Percentiles rank a stretch among this genome's conserved stretches.
phyloP scores from a whole-genome alignment of 2,329 filamentous ascomycete species.

The Nemania serpens region DNA sequence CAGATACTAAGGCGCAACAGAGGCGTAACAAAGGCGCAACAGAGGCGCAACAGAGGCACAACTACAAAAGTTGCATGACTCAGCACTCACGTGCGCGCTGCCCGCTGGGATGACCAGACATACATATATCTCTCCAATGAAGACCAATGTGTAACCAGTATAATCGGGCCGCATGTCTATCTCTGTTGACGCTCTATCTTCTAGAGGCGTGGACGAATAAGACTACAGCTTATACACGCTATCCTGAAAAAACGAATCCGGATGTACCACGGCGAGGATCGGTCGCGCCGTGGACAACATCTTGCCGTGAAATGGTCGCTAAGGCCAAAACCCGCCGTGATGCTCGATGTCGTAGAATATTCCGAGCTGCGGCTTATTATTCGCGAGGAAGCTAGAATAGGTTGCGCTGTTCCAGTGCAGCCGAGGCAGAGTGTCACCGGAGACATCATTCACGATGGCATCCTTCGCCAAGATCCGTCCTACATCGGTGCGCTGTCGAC shows the following conservation, averaged over 20 bases:
- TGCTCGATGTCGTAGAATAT: too few species aligned
- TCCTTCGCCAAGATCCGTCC: slow-evolving; percentile 5
- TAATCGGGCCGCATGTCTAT: slow-evolving; percentile 15
- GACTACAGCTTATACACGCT: neutral
- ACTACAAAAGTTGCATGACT: neutral
- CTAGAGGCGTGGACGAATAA: neutral
- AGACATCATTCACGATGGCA: neutral
- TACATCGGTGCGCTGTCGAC: neutral
- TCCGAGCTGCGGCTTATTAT: neutral
- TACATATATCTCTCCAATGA: neutral
- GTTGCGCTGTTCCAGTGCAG: neutral
- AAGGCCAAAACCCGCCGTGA: too few species aligned
- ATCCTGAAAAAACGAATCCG: too few species aligned
- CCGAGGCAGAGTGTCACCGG: neutral
- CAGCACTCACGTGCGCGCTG: neutral
- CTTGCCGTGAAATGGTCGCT: too few species aligned
- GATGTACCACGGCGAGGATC: too few species aligned
- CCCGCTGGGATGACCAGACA: neutral
- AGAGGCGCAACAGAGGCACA: neutral
- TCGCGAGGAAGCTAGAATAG: neutral
- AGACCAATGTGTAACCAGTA: neutral
- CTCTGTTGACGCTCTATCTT: neutral
- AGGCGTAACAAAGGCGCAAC: neutral
- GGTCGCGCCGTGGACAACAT: too few species aligned
- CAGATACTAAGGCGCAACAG: neutral